Conservation (phyloP, 768 basidiomycete species). For the Tricholoma saponaceum region DNA sequence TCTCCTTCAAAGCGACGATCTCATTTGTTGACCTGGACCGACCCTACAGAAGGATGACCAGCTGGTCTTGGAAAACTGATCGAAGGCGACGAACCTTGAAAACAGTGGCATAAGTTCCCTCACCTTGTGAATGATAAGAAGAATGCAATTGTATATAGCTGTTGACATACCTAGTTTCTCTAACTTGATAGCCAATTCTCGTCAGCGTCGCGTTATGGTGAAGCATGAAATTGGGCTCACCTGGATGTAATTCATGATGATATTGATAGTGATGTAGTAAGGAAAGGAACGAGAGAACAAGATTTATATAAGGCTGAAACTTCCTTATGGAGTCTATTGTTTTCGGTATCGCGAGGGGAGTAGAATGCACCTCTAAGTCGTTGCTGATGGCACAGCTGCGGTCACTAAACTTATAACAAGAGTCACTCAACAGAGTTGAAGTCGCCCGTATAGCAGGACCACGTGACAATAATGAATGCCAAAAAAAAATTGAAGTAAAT, state of each 20-base stretch:
- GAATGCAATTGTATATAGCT: neutral
- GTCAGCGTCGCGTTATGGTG: neutral
- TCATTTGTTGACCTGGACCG: constrained; percentile 97
- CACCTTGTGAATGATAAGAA: constrained; percentile 62
- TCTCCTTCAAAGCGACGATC: constrained; percentile 97
- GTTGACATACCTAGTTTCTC: constrained; percentile 74
- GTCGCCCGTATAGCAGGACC: neutral
- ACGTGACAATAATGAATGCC: neutral
- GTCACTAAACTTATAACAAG: neutral
- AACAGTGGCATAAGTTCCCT: constrained; percentile 96
- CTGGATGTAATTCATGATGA: constrained; percentile 51
- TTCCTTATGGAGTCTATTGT: neutral
- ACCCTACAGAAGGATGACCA: constrained; percentile 46
- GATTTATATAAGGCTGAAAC: neutral
- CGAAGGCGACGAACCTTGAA: constrained; percentile 67
- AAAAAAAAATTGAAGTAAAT: neutral
- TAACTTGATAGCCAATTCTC: constrained; percentile 23
- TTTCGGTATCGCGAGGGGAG: neutral
- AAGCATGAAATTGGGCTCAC: constrained; percentile 22
- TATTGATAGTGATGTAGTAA: neutral
- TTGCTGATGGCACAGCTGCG: too few species aligned
- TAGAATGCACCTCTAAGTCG: neutral
- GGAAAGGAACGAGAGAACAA: neutral
- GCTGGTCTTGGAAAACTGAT: neutral
- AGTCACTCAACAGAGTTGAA: neutral